Conservation (phyloP, 2,329 filamentous ascomycete genomes). For the Trichoderma arundinaceum region DNA sequence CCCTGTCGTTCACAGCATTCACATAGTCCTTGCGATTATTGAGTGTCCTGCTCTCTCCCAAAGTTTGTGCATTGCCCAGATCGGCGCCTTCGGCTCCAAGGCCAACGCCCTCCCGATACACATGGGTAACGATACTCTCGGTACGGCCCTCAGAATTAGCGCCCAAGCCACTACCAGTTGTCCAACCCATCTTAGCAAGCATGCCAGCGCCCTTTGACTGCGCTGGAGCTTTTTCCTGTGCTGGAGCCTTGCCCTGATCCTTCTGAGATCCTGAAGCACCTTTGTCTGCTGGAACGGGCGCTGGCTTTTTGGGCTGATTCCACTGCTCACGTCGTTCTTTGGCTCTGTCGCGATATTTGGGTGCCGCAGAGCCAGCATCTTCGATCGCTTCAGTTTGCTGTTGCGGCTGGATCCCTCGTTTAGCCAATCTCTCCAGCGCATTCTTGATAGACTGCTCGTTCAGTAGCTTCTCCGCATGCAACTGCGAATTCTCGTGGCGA, state of each 20-base stretch:
- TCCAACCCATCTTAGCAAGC: conserved; percentile 77
- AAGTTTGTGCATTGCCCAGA: conserved; percentile 68
- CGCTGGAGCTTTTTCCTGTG: conserved; percentile 34
- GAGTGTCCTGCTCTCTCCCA: conserved; percentile 66
- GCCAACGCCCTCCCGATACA: conserved; percentile 72
- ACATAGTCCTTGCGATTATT: conserved; percentile 67
- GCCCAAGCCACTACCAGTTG: conserved; percentile 67
- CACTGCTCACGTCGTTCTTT: conserved; percentile 68
- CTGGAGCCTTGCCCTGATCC: conserved; percentile 29
- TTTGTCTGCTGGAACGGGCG: conserved; percentile 43
- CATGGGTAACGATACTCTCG: conserved; percentile 66
- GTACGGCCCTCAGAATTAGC: conserved; percentile 66
- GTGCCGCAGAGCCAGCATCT: conserved; percentile 29
- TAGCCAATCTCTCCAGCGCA: conserved; percentile 49
- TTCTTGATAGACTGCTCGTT: conserved; percentile 56
- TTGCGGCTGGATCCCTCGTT: conserved; percentile 46
- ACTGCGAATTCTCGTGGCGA: conserved; percentile 51
- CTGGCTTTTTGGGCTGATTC: conserved; percentile 64
- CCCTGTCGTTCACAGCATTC: conserved; percentile 67
- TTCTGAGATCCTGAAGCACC: conserved; percentile 42
- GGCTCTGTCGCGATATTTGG: conserved; percentile 68
- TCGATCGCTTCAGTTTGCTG: conserved; percentile 39
- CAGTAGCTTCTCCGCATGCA: conserved; percentile 50
- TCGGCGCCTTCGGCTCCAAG: conserved; percentile 73
- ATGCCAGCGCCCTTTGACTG: conserved; percentile 69